Percentiles rank a stretch among this genome's conserved stretches.
Evolutionary conservation across 495 filamentous ascomycete species (phyloP).

Genomic region (Parmelia sp.): DNA sequence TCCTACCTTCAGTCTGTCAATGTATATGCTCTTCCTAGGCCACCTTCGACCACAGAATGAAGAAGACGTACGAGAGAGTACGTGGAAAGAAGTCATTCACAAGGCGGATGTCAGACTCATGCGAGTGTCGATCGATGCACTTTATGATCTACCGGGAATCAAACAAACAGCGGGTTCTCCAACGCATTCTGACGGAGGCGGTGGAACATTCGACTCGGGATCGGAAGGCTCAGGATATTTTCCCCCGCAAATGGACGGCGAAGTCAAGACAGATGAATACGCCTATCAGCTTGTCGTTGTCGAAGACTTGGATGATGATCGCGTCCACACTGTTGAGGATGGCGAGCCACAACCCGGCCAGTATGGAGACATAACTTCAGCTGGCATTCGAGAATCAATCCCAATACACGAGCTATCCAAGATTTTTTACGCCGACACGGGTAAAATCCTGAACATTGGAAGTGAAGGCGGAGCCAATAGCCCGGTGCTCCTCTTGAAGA

Average conservation of each 20-base stretch:
- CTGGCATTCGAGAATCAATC: constrained; percentile 77
- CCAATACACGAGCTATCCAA: constrained; percentile 90
- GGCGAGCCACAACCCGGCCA: constrained; percentile 49
- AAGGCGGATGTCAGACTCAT: constrained; percentile 81
- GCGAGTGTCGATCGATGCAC: constrained; percentile 46
- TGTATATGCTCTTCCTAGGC: constrained; percentile 94
- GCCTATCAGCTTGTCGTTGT: constrained; percentile 84
- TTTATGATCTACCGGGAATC: constrained; percentile 25
- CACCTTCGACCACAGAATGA: constrained; percentile 63
- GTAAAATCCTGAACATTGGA: constrained; percentile 86
- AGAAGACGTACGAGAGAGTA: constrained; percentile 62
- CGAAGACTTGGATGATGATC: constrained; percentile 88
- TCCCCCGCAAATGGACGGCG: constrained; percentile 38
- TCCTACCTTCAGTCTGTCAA: constrained; percentile 75
- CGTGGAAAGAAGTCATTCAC: constrained; percentile 97
- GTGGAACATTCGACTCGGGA: background rate
- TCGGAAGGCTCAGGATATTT: constrained; percentile 9
- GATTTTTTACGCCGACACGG: constrained; percentile 96
- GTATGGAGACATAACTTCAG: constrained; percentile 63
- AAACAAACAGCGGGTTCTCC: constrained; percentile 1
- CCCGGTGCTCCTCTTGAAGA: constrained; percentile 79
- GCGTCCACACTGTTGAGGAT: constrained; percentile 77
- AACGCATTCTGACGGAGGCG: constrained; percentile 2
- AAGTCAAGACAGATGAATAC: constrained; percentile 60
- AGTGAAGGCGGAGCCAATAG: constrained; percentile 72